phyloP scores from a whole-genome alignment of 2,329 filamentous ascomycete genomes.

The Pseudocercospora fuligena region DNA sequence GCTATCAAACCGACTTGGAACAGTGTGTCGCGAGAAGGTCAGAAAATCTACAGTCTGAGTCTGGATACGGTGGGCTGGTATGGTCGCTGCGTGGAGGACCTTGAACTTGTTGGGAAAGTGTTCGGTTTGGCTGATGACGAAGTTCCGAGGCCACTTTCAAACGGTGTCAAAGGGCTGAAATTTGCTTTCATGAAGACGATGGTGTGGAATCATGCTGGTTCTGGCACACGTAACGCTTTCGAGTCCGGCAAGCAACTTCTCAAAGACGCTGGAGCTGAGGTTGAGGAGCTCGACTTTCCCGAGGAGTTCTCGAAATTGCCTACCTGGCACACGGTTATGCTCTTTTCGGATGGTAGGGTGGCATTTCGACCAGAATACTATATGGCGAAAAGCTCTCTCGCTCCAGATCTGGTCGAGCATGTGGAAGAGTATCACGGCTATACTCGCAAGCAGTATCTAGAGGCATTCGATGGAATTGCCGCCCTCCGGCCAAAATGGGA shows the following conservation, averaged over 20 bases:
- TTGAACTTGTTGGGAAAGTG: conserved; percentile 60
- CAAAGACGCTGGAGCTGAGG: conserved; percentile 54
- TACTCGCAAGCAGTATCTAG: conserved; percentile 55
- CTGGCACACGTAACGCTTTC: conserved; percentile 44
- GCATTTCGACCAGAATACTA: conserved; percentile 62
- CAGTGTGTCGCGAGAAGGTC: conserved; percentile 65
- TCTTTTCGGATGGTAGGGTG: conserved; percentile 58
- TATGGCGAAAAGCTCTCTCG: conserved; percentile 53
- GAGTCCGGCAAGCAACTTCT: conserved; percentile 43
- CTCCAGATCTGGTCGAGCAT: conserved; percentile 52
- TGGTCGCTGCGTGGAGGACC: conserved; percentile 61
- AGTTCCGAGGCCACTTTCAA: conserved; percentile 21
- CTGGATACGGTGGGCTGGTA: conserved; percentile 69
- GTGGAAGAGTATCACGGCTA: conserved; percentile 56
- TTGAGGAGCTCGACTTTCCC: conserved; percentile 62
- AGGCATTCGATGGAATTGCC: conserved; percentile 61
- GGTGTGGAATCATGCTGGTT: conserved; percentile 53
- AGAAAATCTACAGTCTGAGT: conserved; percentile 62
- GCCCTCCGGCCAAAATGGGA: conserved; percentile 61
- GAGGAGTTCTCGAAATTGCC: conserved; percentile 54
- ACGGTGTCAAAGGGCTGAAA: conserved; percentile 53
- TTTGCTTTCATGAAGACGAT: conserved; percentile 62
- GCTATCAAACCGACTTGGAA: conserved; percentile 71
- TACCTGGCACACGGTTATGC: conserved; percentile 58
- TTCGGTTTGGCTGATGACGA: conserved; percentile 62